These are phyloP conservation scores for Naganishia antarctica DNA, from an alignment of 768 basidiomycete genomes.

Conservation along the genomic window DNA sequence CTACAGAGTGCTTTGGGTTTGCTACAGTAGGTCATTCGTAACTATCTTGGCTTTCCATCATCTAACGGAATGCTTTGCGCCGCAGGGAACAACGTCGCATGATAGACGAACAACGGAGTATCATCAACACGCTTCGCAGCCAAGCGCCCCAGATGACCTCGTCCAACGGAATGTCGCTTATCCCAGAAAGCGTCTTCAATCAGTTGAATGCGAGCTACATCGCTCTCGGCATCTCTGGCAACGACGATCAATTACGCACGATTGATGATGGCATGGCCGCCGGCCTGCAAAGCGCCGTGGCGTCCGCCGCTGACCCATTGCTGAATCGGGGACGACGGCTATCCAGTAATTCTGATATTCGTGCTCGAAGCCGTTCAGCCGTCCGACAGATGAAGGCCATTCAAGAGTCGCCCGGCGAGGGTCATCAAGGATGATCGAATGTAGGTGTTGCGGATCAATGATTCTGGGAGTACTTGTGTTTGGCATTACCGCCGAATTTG, in stretches of 20 bases:
- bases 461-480: too few relatives aligned
- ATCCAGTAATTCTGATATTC: slow-evolving; percentile 14
- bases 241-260: slow-evolving; percentile 6
- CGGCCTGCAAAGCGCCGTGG: not conserved
- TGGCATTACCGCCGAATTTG: too few relatives aligned
- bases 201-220: slow-evolving; percentile 8
- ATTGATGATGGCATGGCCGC: slow-evolving; percentile 7
- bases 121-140: slow-evolving; percentile 14
- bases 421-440: not conserved
- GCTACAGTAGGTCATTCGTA: not conserved
- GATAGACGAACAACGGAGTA: slow-evolving; percentile 18
- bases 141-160: not conserved
- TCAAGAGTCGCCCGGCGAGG: slow-evolving; percentile 17
- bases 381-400: slow-evolving; percentile 9
- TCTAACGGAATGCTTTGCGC: too few relatives aligned
- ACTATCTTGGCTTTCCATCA: not conserved
- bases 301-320: slow-evolving; percentile 5
- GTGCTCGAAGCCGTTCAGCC: slow-evolving; percentile 15
- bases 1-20: slow-evolving; percentile 1
- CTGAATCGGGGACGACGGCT: slow-evolving; percentile 16
- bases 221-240: slow-evolving; percentile 2
- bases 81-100: slow-evolving; percentile 9
- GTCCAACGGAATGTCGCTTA: not conserved
- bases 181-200: slow-evolving; percentile 12
- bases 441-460: not conserved